Conservation (phyloP, 176 grass and related monocot species). For the Zea mays region Zm-B73-REFERENCE-NAM-5.0 NC_050104.1:29037501-29038000, state of each 20-base stretch:
- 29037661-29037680: constrained; percentile 86
- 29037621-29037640: constrained; percentile 63
- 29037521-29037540: no score
- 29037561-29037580: no score
- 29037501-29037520: no score
- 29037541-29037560: no score
- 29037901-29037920: constrained; percentile 63
- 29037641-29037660: constrained; percentile 69
- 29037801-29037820: background rate
- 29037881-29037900: constrained; percentile 87
- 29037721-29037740: constrained; percentile 66
- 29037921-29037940: constrained; percentile 70
- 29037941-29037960: constrained; percentile 78
- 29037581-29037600: constrained; percentile 61
- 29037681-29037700: constrained; percentile 93
- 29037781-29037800: background rate
- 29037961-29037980: constrained; percentile 73
- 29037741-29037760: constrained; percentile 63
- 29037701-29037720: constrained; percentile 64
- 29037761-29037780: background rate
- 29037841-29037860: background rate
- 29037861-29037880: constrained; percentile 50
- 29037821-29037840: background rate
- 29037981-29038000: constrained; percentile 74
- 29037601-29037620: constrained; percentile 69